phyloP scores from a whole-genome alignment of 208 protist species.

The Crithidia brevicula region DNA sequence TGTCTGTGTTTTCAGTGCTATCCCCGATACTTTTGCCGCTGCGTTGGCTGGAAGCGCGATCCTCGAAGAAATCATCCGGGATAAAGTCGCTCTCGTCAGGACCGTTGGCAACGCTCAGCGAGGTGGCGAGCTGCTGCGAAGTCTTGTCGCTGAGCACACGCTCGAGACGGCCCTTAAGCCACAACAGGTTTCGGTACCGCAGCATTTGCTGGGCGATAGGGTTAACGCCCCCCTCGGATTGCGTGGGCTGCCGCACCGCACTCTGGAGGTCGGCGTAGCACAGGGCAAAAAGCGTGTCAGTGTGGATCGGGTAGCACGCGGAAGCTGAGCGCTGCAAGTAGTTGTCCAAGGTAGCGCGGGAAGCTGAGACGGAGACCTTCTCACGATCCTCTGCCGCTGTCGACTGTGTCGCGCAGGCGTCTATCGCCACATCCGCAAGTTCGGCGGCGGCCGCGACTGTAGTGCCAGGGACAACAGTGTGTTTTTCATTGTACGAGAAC shows the following conservation, averaged over 20 bases:
- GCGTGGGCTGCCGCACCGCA: constrained; percentile 1
- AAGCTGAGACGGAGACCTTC: neutral
- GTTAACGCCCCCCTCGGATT: constrained; percentile 12
- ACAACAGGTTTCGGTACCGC: constrained; percentile 61
- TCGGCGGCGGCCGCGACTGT: neutral
- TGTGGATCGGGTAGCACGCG: constrained; percentile 38
- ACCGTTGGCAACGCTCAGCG: constrained; percentile 42
- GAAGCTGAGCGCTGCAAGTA: constrained; percentile 31
- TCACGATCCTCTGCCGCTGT: neutral
- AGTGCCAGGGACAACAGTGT: neutral
- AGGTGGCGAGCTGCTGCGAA: constrained; percentile 29
- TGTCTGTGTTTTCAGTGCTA: neutral
- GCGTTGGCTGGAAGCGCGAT: neutral
- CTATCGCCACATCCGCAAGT: neutral
- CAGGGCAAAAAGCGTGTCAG: constrained; percentile 30
- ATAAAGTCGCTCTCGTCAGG: constrained; percentile 57
- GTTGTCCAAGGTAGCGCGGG: constrained; percentile 6
- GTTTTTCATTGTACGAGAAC: constrained; percentile 3
- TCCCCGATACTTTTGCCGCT: neutral
- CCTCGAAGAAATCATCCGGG: constrained; percentile 50
- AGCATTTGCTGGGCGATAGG: constrained; percentile 38
- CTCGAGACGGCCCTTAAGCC: constrained; percentile 56
- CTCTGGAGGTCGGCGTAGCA: constrained; percentile 39
- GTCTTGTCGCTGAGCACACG: constrained; percentile 48
- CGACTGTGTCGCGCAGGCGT: neutral